A percentile compares a stretch with the other conserved stretches of the same genome.
Evolutionary conservation across 2,329 filamentous ascomycete genomes (phyloP).

Genomic region (Malbranchea zuffiana): DNA sequence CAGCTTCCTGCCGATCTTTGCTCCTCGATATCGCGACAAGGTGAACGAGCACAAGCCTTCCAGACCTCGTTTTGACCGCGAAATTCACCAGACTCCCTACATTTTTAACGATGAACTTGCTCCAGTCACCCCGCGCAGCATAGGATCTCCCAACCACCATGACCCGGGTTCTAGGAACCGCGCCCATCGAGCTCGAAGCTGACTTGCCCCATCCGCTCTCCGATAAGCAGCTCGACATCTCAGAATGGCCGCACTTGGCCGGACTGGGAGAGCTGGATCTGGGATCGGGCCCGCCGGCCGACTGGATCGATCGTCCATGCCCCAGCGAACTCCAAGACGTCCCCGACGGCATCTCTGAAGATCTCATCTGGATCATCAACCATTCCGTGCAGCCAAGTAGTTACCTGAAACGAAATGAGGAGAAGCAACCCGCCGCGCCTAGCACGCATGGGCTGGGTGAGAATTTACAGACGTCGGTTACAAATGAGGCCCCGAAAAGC

Average conservation of each 20-base stretch:
- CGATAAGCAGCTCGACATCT: too few relatives aligned
- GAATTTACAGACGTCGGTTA: not conserved
- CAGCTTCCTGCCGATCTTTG: too few relatives aligned
- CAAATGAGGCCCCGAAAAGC: not conserved
- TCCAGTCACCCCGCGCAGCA: too few relatives aligned
- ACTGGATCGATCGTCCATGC: conserved; percentile 10
- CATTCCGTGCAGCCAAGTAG: conserved; percentile 9
- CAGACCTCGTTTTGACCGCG: too few relatives aligned
- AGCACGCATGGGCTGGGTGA: not conserved
- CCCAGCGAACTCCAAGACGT: conserved; percentile 13
- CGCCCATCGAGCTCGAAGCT: too few relatives aligned
- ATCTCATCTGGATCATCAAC: conserved; percentile 10
- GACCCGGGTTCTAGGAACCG: too few relatives aligned
- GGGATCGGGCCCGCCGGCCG: conserved; percentile 6
- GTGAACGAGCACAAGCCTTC: too few relatives aligned
- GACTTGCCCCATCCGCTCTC: too few relatives aligned
- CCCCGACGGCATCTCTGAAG: conserved; percentile 8
- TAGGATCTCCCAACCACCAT: too few relatives aligned
- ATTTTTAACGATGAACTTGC: too few relatives aligned
- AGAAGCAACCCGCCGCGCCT: conserved; percentile 4
- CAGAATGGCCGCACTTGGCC: conserved; percentile 13
- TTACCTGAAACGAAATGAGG: conserved; percentile 3
- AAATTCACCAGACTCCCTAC: too few relatives aligned
- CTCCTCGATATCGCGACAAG: too few relatives aligned
- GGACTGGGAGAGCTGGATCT: conserved; percentile 7